Evolutionary conservation across 257 asterid genomes (phyloP), one percentile per base, ranked within the genome.

Genomic region (Solanum medicagineum): DNA sequence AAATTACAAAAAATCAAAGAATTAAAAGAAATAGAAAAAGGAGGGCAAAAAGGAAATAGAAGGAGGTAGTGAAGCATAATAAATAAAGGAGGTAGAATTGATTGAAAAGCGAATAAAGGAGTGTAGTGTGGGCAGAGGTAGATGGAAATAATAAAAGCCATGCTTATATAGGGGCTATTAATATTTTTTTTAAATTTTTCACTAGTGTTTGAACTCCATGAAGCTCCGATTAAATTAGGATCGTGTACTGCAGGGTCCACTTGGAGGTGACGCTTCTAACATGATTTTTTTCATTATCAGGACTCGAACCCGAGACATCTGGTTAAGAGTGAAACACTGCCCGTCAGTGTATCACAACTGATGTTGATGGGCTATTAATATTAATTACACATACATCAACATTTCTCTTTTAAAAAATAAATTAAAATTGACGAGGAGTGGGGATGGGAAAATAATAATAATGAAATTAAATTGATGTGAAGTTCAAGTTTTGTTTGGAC

Each of bases 141-240:
- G 89, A 66, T 81, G 85, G 74, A 84, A 16, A 65, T 56, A 85
- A 73, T 86, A 55, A 86, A 62, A 51, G 75, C 83, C 8, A 1
- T 42, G 53, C 53, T 4, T 17, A 83, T 44, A 2, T 36, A 15
- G 59, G 68, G 44, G 83, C 36, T 26, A 26, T 73, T 20, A 19
- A 71, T 42, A 42, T 29, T 29, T 29, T 29, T 29, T 29, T 26
- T 26, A 1, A 26, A 29, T 29, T 29, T 29, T 29, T 29, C 3
- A 2, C 32, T 0, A 0, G 32, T 29, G 3, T 29, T 29, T 29
- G 3, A 2, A 29, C 0, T 29, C 3, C 3, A 3, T 29, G 3
- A 29, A 29, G 32, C 2, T 0, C 32, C 0, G 0, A 29, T 2
- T 29, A 29, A 29, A 29, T 29, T 29, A 29, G 32, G 3, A 29